Conservation (phyloP, 2,329 filamentous ascomycete species). For the Coniochaeta prunicola region DNA sequence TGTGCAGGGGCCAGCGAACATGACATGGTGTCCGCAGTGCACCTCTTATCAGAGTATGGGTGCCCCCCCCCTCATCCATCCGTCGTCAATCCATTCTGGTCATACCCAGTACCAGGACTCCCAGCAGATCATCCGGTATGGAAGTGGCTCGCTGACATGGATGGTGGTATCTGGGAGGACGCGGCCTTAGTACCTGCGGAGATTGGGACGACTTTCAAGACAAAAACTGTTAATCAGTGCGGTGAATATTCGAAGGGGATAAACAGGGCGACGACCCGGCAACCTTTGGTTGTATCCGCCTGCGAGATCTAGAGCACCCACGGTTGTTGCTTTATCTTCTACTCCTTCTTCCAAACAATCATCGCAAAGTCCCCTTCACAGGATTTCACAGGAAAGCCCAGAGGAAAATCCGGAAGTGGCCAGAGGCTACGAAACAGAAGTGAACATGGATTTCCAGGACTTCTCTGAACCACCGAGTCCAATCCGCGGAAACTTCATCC, state of each 20-base stretch:
- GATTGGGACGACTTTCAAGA: neutral
- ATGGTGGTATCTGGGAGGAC: neutral
- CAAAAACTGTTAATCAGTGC: neutral
- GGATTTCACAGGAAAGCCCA: neutral
- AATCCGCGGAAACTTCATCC: conserved; percentile 30
- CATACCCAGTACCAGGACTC: neutral
- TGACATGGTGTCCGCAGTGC: too few relatives aligned
- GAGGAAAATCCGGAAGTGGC: neutral
- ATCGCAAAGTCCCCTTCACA: neutral
- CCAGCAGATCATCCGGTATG: neutral
- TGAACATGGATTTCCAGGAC: conserved; percentile 6
- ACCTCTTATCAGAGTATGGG: neutral
- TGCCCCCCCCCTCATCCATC: neutral
- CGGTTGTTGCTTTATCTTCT: neutral
- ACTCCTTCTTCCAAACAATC: neutral
- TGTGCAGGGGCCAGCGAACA: too few relatives aligned
- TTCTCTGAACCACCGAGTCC: conserved; percentile 14
- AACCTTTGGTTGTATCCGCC: neutral
- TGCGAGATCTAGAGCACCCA: neutral
- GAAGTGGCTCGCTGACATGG: neutral
- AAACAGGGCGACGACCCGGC: neutral
- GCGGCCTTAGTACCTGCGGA: neutral
- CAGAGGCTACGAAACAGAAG: neutral
- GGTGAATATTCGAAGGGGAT: neutral
- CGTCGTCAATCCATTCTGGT: neutral